Conservation (phyloP, 2,329 filamentous ascomycete genomes). For the Diaporthe helianthi region DNA sequence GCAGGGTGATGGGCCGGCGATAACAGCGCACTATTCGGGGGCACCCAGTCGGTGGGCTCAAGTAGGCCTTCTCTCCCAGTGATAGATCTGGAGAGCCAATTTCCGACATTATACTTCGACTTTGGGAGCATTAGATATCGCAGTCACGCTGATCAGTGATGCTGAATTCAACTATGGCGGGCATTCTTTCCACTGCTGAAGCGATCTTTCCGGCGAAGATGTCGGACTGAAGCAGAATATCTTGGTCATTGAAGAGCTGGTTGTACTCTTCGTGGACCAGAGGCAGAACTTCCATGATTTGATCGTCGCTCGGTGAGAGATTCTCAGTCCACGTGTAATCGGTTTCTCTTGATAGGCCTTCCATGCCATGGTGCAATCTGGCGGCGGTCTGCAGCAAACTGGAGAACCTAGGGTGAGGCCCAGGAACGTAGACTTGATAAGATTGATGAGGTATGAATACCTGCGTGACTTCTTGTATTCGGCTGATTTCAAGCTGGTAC, state of each 20-base stretch:
- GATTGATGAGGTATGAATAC: no score
- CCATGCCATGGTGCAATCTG: no score
- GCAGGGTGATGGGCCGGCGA: rapidly evolving
- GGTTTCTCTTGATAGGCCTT: no score
- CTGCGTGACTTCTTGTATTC: no score
- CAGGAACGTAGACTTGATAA: no score
- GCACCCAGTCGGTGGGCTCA: rapidly evolving
- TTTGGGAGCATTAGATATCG: no score
- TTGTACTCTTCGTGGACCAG: neutral
- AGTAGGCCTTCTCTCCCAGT: rapidly evolving
- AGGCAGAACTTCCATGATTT: neutral
- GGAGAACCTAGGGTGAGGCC: no score
- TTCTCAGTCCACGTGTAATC: no score
- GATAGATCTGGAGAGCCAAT: no score
- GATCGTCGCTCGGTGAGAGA: neutral
- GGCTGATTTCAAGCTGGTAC: no score
- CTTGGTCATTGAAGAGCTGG: neutral
- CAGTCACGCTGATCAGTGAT: neutral
- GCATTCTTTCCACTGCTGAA: neutral
- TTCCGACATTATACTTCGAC: no score
- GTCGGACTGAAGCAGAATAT: rapidly evolving
- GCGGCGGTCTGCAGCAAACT: no score
- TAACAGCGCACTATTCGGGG: neutral
- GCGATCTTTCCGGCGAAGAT: neutral
- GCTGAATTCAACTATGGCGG: rapidly evolving